phyloP scores from a whole-genome alignment of 768 basidiomycete species.

The Lactarius trivialis region DNA sequence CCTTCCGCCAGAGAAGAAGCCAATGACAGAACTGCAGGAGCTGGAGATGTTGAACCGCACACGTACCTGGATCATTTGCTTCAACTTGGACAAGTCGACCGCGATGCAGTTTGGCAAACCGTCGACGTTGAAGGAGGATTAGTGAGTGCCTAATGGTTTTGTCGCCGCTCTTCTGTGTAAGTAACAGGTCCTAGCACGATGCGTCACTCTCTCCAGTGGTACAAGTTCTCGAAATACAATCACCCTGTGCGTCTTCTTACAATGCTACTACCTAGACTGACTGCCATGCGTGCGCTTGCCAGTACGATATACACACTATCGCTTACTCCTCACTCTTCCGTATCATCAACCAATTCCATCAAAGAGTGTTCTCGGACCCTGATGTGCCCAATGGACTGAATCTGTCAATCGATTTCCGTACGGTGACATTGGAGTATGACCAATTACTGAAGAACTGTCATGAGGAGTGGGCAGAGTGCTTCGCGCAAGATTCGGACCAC shows the following conservation, averaged over 20 bases:
- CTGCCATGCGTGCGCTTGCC: too few relatives aligned
- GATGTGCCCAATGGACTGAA: constrained; percentile 17
- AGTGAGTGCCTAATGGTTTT: constrained; percentile 54
- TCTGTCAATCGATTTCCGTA: constrained; percentile 20
- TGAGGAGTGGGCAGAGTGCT: constrained; percentile 21
- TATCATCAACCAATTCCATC: constrained; percentile 20
- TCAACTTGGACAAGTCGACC: constrained; percentile 85
- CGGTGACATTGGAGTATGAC: constrained; percentile 19
- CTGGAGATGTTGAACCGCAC: constrained; percentile 87
- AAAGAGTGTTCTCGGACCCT: constrained; percentile 21
- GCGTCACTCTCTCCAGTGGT: constrained; percentile 19
- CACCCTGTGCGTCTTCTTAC: too few relatives aligned
- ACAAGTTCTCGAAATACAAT: constrained; percentile 19
- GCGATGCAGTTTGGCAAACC: constrained; percentile 86
- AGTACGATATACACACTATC: constrained; percentile 22
- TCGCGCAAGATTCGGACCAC: constrained; percentile 18
- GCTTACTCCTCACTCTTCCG: constrained; percentile 21
- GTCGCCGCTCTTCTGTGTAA: too few relatives aligned
- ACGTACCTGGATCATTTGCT: constrained; percentile 85
- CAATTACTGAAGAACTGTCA: constrained; percentile 2
- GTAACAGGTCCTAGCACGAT: constrained; percentile 9
- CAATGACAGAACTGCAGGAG: constrained; percentile 72
- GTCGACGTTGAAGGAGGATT: constrained; percentile 67
- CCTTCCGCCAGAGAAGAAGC: constrained; percentile 62
- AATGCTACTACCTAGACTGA: too few relatives aligned